Conservation (phyloP, 768 basidiomycete genomes). For the Fomitopsis pulvina region DNA sequence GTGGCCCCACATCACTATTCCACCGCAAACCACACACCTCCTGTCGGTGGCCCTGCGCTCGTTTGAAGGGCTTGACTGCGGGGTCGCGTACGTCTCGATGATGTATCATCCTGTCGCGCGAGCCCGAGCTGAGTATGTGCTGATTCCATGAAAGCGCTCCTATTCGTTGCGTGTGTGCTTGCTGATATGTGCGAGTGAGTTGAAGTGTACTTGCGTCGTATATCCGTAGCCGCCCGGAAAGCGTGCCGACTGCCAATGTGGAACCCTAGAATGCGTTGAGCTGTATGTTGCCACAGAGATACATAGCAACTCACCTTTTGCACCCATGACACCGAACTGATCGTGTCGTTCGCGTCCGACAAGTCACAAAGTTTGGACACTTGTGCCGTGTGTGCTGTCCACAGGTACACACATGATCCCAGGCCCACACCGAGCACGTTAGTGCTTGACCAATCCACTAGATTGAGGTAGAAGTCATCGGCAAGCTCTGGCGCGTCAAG, state of each 20-base stretch:
- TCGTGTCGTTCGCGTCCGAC: constrained; percentile 50
- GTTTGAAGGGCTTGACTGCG: constrained; percentile 55
- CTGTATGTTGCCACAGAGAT: background rate
- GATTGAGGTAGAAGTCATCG: constrained; percentile 97
- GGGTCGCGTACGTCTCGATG: constrained; percentile 88
- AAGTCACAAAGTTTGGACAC: constrained; percentile 92
- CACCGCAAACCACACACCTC: constrained; percentile 96
- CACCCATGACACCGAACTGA: constrained; percentile 92
- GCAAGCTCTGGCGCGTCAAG: constrained; percentile 96
- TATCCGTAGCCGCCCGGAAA: constrained; percentile 84
- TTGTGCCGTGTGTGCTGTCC: constrained; percentile 90
- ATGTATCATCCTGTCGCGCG: constrained; percentile 83
- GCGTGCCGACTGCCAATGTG: constrained; percentile 88
- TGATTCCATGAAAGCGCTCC: constrained; percentile 94
- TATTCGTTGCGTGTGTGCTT: constrained; percentile 84
- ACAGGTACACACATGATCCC: constrained; percentile 89
- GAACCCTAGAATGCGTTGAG: constrained; percentile 45
- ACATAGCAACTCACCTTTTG: constrained; percentile 43
- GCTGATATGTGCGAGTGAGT: constrained; percentile 72
- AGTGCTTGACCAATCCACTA: constrained; percentile 95
- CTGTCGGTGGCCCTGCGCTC: constrained; percentile 73
- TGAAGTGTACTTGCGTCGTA: constrained; percentile 83
- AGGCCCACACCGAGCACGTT: constrained; percentile 94
- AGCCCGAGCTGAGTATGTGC: constrained; percentile 82
- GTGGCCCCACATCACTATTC: constrained; percentile 51